A percentile compares a stretch with the other conserved stretches of the same genome.
These are phyloP conservation scores for Narthecium ossifragum DNA, from an alignment of 106 monocot genomes.

Conservation along the genomic window DNA sequence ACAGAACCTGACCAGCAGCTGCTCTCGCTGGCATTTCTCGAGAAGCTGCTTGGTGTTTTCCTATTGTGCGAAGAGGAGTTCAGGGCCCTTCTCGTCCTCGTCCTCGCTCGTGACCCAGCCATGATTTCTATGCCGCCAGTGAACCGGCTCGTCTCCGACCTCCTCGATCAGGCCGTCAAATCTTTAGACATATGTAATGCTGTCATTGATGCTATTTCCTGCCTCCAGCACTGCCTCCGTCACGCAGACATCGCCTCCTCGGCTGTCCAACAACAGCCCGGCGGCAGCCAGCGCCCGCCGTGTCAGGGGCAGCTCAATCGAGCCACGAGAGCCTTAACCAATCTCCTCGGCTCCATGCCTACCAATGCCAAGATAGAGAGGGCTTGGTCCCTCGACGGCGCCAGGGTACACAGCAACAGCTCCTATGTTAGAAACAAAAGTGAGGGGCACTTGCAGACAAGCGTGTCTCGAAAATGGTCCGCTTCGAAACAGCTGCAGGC, in stretches of 20 bases:
- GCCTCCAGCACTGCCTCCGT: constrained; percentile 32
- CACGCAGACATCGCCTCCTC: constrained; percentile 52
- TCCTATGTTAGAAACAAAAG: no score
- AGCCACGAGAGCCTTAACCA: constrained; percentile 45
- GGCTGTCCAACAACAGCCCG: constrained; percentile 12
- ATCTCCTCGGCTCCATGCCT: constrained; percentile 25
- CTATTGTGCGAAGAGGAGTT: constrained; percentile 34
- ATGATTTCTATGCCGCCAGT: constrained; percentile 15
- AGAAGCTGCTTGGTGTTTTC: constrained; percentile 44
- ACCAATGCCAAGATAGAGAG: background rate
- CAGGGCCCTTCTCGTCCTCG: constrained; percentile 13
- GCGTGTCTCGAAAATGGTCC: constrained; percentile 34
- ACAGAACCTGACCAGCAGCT: background rate
- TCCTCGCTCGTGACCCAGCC: constrained; percentile 2
- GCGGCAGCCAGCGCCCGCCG: background rate
- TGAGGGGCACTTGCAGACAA: background rate
- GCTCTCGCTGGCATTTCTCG: constrained; percentile 44
- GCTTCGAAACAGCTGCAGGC: constrained; percentile 19
- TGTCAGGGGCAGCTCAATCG: constrained; percentile 31
- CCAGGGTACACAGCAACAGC: no score
- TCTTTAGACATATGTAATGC: constrained; percentile 69
- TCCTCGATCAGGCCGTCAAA: constrained; percentile 58
- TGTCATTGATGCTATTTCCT: constrained; percentile 31
- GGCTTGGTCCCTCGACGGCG: constrained; percentile 16
- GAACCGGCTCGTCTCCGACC: constrained; percentile 33